phyloP scores from a whole-genome alignment of 176 grass and related monocot genomes.

The Melocanna baccifera region DNA sequence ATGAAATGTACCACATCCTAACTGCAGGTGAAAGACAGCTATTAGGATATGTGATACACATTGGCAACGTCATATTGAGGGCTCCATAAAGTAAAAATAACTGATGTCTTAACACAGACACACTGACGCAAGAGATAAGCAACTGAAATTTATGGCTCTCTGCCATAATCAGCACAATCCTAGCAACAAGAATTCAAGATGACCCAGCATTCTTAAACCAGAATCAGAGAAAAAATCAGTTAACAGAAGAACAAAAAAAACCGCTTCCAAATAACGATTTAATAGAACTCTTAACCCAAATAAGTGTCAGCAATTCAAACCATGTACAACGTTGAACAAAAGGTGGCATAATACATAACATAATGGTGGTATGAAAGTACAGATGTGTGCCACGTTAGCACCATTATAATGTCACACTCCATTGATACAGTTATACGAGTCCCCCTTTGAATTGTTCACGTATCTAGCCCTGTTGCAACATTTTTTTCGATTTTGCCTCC shows the following conservation, averaged over 20 bases:
- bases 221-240: background rate
- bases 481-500: no score
- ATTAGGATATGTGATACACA: background rate
- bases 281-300: constrained; percentile 3
- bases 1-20: background rate
- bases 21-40: background rate
- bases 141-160: background rate
- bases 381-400: background rate
- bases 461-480: no score
- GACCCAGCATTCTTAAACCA: background rate
- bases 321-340: background rate
- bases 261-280: background rate
- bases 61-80: background rate
- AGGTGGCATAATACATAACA: background rate
- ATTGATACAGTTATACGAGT: background rate
- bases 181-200: background rate
- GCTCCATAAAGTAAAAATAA: background rate
- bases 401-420: background rate
- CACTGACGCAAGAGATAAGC: background rate
- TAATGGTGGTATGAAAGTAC: background rate
- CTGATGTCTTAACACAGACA: background rate
- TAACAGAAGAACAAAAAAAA: background rate
- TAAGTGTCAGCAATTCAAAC: background rate
- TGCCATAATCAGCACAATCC: background rate
- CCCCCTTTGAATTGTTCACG: no score